These are phyloP conservation scores for Tolypocladium inflatum DNA, from an alignment of 2,329 filamentous ascomycete genomes.

Conservation along the genomic window DNA sequence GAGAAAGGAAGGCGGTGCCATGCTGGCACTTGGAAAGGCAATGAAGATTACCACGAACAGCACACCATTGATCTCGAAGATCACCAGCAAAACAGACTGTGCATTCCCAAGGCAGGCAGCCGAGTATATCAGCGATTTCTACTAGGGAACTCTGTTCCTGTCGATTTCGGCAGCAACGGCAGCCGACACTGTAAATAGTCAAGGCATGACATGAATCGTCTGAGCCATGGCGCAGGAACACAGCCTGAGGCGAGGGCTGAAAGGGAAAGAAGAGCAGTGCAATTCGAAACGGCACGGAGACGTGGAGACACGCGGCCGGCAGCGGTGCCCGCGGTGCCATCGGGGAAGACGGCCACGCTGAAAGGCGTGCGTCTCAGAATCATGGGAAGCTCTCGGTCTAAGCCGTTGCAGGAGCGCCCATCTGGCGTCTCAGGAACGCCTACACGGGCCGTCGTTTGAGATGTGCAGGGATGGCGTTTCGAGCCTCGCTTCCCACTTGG, in stretches of 20 bases:
- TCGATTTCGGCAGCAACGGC: background rate
- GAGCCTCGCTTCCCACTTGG: background rate
- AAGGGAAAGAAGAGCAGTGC: background rate
- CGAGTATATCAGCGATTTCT: background rate
- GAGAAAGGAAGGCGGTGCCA: slow-evolving; percentile 3
- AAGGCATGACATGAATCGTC: background rate
- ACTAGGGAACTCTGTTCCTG: background rate
- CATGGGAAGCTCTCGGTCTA: background rate
- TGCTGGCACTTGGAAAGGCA: background rate
- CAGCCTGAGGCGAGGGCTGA: background rate
- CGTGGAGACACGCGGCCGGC: background rate
- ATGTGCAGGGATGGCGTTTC: background rate
- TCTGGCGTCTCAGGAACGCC: background rate
- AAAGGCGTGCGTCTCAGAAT: background rate
- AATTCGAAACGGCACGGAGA: background rate
- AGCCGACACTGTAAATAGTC: background rate
- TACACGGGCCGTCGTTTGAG: background rate
- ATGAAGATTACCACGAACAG: background rate
- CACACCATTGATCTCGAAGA: background rate
- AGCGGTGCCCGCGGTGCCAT: background rate
- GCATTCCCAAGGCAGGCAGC: background rate
- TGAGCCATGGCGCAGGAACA: background rate
- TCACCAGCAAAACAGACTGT: background rate
- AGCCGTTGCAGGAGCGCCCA: background rate
- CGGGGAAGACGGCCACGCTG: background rate